Base-by-base conservation (phyloP, 108 stramenopile genomes). In the Chaetoceros tenuissimus region DNA sequence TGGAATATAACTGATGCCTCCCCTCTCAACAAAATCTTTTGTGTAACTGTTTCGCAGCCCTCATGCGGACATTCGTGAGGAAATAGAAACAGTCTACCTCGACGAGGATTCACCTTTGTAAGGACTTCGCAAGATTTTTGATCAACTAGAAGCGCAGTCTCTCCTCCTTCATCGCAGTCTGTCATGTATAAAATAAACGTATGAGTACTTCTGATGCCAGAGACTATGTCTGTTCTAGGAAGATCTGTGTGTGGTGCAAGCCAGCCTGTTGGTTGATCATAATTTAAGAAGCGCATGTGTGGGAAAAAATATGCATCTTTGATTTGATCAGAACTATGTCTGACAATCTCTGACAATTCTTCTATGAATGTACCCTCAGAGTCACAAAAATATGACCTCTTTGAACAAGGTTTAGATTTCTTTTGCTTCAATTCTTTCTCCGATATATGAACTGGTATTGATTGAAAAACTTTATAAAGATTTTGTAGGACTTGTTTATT, bases 171-270 rank as follows among this genome's bases (percentile, higher is more conserved):
- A 8, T 63, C 47, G 53, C 84, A 84, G 34, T 77, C 69, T 1
- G 62, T 72, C 61, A 90, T 29, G 53, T 90, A 90, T 5, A 86
- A 56, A 47, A 90, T 75, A 49, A 86, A 90, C 1, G 89, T 82
- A 62, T 90, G 89, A 1, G 89, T 85, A 67, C 82, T 84, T 1
- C 83, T 60, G 48, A 17, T 30, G 24, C 24, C 28, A 45, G 71
- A 66, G 20, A 46, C 47, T 8, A 60, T 64, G 59, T 85, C 78
- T 0, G 75, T 66, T 21, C 85, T 75, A 43, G 75, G 73, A 13
- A 90, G 64, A 46, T 90, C 89, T 1, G 84, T 77, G 51, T 90
- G 89, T 3, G 84, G 80, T 17, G 82, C 68, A 27, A 90, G 66
- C 18, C 62, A 20, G 2, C 75, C 71, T 0, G 83, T 82, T 3